These are phyloP conservation scores for Tephrocybe sp. DNA, from an alignment of 768 basidiomycete species.

Conservation along the genomic window DNA sequence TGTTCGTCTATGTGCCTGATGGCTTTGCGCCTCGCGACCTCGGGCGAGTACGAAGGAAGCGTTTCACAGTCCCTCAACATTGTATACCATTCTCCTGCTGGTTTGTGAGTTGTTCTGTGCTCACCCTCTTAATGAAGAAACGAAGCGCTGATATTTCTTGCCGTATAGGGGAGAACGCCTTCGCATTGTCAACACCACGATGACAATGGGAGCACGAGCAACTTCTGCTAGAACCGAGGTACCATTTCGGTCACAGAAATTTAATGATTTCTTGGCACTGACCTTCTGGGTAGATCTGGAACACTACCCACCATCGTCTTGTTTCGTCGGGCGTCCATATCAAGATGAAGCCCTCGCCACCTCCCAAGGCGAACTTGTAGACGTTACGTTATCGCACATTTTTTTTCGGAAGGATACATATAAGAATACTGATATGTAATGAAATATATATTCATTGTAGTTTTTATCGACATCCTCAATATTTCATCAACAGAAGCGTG, in stretches of 20 bases:
- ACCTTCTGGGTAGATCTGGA: conserved; percentile 49
- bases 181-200: conserved; percentile 51
- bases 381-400: neutral
- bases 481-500: no score
- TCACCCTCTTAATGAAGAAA: neutral
- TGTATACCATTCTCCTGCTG: conserved; percentile 58
- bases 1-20: conserved; percentile 51
- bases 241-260: no score
- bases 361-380: conserved; percentile 27
- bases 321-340: conserved; percentile 55
- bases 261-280: neutral
- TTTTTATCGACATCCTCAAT: no score
- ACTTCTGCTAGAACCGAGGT: conserved; percentile 54
- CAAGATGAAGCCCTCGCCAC: conserved; percentile 50
- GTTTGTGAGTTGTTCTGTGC: conserved; percentile 30
- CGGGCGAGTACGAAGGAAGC: conserved; percentile 22
- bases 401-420: neutral
- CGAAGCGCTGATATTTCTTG: neutral
- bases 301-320: conserved; percentile 47
- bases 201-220: conserved; percentile 47
- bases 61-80: conserved; percentile 56
- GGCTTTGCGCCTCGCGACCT: conserved; percentile 28
- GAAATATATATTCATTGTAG: neutral
- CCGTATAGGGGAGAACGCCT: conserved; percentile 44
- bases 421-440: neutral